Base-by-base conservation (phyloP, 352 stramenopile genomes). In the Globisporangium viniferum region DNA sequence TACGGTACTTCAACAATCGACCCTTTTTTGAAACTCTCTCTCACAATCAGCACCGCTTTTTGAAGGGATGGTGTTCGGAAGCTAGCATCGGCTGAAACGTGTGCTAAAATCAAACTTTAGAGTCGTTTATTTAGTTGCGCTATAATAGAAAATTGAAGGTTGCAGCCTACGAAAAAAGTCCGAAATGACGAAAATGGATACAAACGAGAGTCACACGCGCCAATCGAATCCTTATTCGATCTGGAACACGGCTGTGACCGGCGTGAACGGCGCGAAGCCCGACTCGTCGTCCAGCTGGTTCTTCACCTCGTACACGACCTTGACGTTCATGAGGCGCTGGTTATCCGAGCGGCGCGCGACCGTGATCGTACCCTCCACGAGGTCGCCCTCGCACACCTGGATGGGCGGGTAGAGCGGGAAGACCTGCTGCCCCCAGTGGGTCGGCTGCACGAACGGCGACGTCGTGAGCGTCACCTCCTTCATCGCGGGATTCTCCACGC, bases 391-490 rank as follows among this genome's bases (percentile, higher is more conserved):
- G 61, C 86, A 94, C 27, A 96, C 89, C 72, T 96, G 89, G 61
- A 86, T 81, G 56, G 83, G 86, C 49, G 89, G 88, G 70, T 92
- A 93, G 58, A 96, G 73, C 48, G 86, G 79, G 71, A 96, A 96
- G 20, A 91, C 84, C 73, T 96, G 89, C 74, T 96, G 89, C 9
- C 86, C 89, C 89, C 89, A 96, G 74, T 96, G 89, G 59, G 89
- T 96, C 46, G 87, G 84, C 77, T 95, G 85, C 72, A 96, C 87
- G 58, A 92, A 96, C 5, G 94, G 95, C 55, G 90, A 95, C 53
- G 94, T 98, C 54, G 86, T 93, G 27, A 98, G 90, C 63, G 82
- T 95, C 62, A 98, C 83, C 41, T 87, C 73, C 70, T 86, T 89
- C 68, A 80, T 15, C 24, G 86, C 89, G 10, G 89, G 89, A 68